Evolutionary conservation across 2,329 filamentous ascomycete species (phyloP).

Genomic region (Verruconis gallopava): DNA sequence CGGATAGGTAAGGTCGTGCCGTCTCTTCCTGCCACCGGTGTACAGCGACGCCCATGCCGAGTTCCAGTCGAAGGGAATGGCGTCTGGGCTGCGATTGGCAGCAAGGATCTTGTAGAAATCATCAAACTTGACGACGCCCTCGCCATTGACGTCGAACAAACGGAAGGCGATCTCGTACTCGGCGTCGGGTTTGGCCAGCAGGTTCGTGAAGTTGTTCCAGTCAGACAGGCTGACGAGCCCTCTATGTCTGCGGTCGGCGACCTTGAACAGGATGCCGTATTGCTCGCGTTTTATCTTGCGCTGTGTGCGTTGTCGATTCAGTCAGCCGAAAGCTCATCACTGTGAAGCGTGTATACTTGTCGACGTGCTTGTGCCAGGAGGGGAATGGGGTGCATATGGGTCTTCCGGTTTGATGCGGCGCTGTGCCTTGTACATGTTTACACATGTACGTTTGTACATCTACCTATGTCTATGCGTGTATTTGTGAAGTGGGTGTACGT

Average conservation of each 20-base stretch:
- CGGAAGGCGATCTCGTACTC: conserved; percentile 99
- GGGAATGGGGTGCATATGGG: too few species aligned
- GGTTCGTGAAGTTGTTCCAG: conserved; percentile 88
- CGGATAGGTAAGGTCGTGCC: conserved; percentile 84
- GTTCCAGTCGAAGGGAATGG: conserved; percentile 91
- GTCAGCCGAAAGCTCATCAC: background rate
- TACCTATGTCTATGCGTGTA: too few species aligned
- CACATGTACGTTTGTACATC: too few species aligned
- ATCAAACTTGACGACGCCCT: conserved; percentile 78
- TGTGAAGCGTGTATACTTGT: too few species aligned
- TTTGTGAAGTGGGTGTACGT: too few species aligned
- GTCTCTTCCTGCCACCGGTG: conserved; percentile 73
- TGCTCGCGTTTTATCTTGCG: conserved; percentile 97
- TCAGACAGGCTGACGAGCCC: conserved; percentile 70
- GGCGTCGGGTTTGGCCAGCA: conserved; percentile 85
- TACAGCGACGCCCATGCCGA: conserved; percentile 95
- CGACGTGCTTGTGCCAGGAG: too few species aligned
- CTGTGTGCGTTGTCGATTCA: conserved; percentile 33
- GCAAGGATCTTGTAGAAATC: conserved; percentile 77
- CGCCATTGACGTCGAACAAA: conserved; percentile 78
- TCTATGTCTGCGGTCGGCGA: conserved; percentile 66
- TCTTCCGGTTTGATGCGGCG: too few species aligned
- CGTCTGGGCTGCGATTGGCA: conserved; percentile 71
- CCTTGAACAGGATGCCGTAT: conserved; percentile 82
- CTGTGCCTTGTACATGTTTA: too few species aligned